These are phyloP conservation scores for Elsinoe batatas DNA, from an alignment of 2,329 filamentous ascomycete genomes.

Conservation along the genomic window DNA sequence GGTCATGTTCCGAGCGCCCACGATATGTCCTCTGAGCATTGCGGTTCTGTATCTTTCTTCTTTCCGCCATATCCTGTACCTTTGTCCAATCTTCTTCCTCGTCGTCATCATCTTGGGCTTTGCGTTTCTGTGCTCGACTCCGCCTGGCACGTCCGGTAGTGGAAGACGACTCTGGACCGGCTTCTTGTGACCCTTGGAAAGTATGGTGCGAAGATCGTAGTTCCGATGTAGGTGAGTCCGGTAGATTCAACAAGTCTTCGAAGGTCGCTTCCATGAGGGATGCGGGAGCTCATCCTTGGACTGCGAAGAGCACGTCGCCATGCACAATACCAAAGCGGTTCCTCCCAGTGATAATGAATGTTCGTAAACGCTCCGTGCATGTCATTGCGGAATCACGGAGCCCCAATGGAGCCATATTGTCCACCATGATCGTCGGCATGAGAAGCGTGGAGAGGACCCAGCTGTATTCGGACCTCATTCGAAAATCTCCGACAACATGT, in stretches of 20 bases:
- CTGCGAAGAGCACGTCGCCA: too few species aligned
- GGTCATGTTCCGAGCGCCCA: neutral
- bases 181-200: neutral
- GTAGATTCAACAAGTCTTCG: neutral
- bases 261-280: neutral
- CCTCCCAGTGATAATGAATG: too few species aligned
- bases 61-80: neutral
- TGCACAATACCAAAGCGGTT: too few species aligned
- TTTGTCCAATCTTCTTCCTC: conserved; percentile 4
- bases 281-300: neutral
- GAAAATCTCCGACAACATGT: neutral
- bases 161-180: neutral
- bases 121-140: neutral
- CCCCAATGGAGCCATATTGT: too few species aligned
- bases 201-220: neutral
- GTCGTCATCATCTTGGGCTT: neutral
- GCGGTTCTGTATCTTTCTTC: neutral
- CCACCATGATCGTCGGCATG: too few species aligned
- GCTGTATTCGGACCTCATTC: too few species aligned
- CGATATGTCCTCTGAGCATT: conserved; percentile 2
- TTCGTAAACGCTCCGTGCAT: too few species aligned
- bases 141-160: neutral
- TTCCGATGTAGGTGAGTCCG: neutral
- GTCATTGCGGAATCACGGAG: too few species aligned
- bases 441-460: too few species aligned